Conservation (phyloP, 176 grass and related monocot species). For the maize (Zea mays) region DNA sequence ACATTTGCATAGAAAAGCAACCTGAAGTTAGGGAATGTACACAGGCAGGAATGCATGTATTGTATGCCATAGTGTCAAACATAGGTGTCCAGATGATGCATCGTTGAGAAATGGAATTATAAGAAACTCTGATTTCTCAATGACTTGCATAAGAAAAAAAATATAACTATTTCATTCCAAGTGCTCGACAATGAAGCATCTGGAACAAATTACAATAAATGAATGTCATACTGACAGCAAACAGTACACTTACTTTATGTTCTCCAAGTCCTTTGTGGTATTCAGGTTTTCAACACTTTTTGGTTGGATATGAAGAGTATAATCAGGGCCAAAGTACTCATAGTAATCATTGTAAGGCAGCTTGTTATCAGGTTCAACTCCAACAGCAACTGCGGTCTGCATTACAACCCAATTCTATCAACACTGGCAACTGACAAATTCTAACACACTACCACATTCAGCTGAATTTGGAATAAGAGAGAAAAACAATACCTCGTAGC, state of each 20-base stretch:
- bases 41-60: slow-evolving; percentile 1
- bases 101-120: slow-evolving; percentile 20
- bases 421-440: not conserved
- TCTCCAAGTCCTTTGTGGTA: slow-evolving; percentile 69
- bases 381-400: slow-evolving; percentile 94
- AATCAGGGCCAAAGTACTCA: slow-evolving; percentile 88
- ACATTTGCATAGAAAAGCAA: slow-evolving; percentile 33
- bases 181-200: slow-evolving; percentile 7
- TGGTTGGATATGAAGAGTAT: slow-evolving; percentile 79
- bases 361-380: slow-evolving; percentile 84
- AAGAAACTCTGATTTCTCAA: slow-evolving; percentile 25
- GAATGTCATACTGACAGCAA: slow-evolving; percentile 14
- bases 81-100: not conserved
- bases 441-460: slow-evolving; percentile 28
- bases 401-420: slow-evolving; percentile 29
- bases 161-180: not conserved
- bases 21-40: not conserved
- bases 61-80: not conserved
- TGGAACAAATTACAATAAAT: slow-evolving; percentile 19
- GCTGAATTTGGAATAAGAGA: slow-evolving; percentile 1
- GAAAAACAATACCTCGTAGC: slow-evolving; percentile 71
- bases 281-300: slow-evolving; percentile 71
- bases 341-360: slow-evolving; percentile 93
- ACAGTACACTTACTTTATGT: slow-evolving; percentile 62
- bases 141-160: slow-evolving; percentile 16